Evolutionary conservation across 208 protist genomes (phyloP), one percentile per base, ranked within the genome.

Genomic region (Trypanosoma conorhini): DNA sequence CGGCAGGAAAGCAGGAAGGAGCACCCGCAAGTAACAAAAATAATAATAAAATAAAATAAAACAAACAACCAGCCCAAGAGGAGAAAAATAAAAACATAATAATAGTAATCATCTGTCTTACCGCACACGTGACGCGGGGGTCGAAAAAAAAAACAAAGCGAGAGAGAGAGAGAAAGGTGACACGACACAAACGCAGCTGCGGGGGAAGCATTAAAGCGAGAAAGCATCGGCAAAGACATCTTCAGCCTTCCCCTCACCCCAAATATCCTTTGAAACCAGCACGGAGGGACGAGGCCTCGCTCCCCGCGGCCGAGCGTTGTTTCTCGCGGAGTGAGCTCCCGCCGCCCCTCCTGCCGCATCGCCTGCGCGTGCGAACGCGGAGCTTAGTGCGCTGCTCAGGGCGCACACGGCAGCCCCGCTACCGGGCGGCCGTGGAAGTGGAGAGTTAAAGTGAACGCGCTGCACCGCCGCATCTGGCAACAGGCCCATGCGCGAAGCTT

Each of bases 181-280:
- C n/a, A n/a, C n/a, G n/a, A 21, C 65, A 10, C 12, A 40, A 31
- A 61, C 35, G 33, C 40, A 26, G n/a, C n/a, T n/a, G n/a, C n/a
- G n/a, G n/a, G 35, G 19, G 19, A 62, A 62, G 30, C 7, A 22
- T 33, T 79, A 80, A 55, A 67, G 91, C 3, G 76, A 83, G 30
- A 86, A 94, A 0, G 89, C 44, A 62, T 91, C 85, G 0, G 82
- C 76, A 62, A 94, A 94, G 59, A 93, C 62, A 67, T 91, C 85
- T 19, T 93, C 85, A 28, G 68, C 70, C 31, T 67, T 77, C 24
- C 57, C 74, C 24, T 52, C 66, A 33, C 55, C 31, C 63, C 52
- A 79, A 33, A 28, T 51, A 24, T 48, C 68, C 51, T 74, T 75
- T 56, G 61, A 33, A 73, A 35, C 56, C 50, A 70, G 48, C 7